Evolutionary conservation across 1,284 basidiomycete genomes (phyloP), one percentile per base, ranked within the genome.

Genomic region (Cystobasidium sp.): DNA sequence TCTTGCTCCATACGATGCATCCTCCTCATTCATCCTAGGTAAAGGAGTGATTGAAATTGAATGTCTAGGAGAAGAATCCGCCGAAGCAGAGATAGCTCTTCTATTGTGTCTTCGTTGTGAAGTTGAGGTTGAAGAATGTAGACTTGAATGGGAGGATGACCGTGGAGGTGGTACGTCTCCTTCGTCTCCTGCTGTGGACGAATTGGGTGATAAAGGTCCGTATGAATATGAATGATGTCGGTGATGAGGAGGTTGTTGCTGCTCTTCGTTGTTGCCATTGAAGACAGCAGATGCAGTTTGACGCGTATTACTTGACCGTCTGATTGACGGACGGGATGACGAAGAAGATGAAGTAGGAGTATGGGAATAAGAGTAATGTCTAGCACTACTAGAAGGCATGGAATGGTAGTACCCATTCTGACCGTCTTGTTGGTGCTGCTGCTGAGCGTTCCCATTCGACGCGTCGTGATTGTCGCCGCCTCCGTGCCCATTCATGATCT

Each of bases 151-250:
- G 7, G 64, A 66, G 4, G 64, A 66, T 41, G 49, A 41, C 5
- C 49, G 37, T 14, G 64, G 64, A 20, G 47, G 64, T 0, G 64
- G 64, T 6, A 73, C 70, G 53, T 73, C 70, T 20, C 70, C 70
- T 22, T 64, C 39, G 44, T 73, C 70, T 4, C 70, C 70, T 46
- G 70, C 70, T 6, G 51, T 47, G 0, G 44, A 51, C 2, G 44
- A 43, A 47, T 24, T 47, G 22, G 66, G 52, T 12, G 66, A 68
- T 20, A 31, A 7, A 68, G 55, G 51, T 44, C 46, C 52, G 20
- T 39, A 37, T 18, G 7, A 4, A 39, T 51, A 66, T 14, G 37
- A 20, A 37, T 47, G 37, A 22, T 31, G 31, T 31, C 31, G 31
- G 31, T 31, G 31, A 31, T 31, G 31, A 31, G 31, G 31, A 31